Evolutionary conservation across 306 rosid species (phyloP), one percentile per base, ranked within the genome.

Genomic region (Carpinus fangiana): DNA sequence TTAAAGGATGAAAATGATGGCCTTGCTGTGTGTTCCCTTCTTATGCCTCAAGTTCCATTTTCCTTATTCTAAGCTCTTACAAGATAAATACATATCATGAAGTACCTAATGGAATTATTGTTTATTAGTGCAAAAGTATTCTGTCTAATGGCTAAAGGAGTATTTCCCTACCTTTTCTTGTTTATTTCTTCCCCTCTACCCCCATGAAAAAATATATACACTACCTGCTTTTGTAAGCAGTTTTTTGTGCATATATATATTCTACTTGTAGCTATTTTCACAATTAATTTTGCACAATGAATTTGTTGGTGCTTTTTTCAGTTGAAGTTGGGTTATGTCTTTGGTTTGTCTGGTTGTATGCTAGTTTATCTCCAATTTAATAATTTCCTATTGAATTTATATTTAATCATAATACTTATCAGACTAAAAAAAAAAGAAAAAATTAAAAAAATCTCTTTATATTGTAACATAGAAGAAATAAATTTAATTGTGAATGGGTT

Each of bases 1-100:
- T 81, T 95, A 72, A 92, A 95, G 88, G 98, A 95, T 91, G 98
- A 95, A 91, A 95, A 92, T 80, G 98, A 92, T 87, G 98, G 98
- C 70, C 87, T 95, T 59, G 90, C 98, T 80, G 98, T 95, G 87
- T 76, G 91, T 70, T 72, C 74, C 79, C 79, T 76, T 80, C 48
- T 55, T 74, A 59, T 79, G 75, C 70, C 67, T 72, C 21, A 62
- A n/a, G 75, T 66, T 68, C 17, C 68, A 38, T 61, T 71, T 61
- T 71, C 56, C 76, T 31, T 69, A 46, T 21, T 26, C 17, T n/a
- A 26, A 26, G 69, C 13, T 16, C 21, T 18, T 47, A 56, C 60
- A 21, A 7, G 43, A 8, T 69, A 53, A 36, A 46, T 59, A 41
- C 41, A 28, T 28, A 12, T 62, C 14, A 48, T 48, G 64, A 11